phyloP scores from a whole-genome alignment of 139 green algal genomes.

The Diplosphaera chodatii region DNA sequence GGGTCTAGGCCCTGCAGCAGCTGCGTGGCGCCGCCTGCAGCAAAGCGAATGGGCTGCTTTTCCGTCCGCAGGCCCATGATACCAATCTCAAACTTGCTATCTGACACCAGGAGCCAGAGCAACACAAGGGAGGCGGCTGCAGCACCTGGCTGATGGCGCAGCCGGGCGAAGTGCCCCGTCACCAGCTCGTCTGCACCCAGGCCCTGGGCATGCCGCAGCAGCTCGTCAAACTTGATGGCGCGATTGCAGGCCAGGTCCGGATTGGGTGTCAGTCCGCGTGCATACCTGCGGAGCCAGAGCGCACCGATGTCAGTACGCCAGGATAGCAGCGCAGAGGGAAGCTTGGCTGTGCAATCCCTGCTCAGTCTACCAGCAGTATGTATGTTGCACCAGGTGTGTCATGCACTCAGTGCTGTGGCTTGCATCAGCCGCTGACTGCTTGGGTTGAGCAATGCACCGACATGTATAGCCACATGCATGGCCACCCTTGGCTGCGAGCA shows the following conservation, averaged over 20 bases:
- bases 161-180: constrained; percentile 70
- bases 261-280: constrained; percentile 68
- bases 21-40: not conserved
- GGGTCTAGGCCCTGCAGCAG: constrained; percentile 55
- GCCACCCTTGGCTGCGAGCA: no score
- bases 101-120: not conserved
- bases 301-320: no score
- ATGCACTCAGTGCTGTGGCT: no score
- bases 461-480: not conserved
- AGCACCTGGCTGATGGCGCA: constrained; percentile 14
- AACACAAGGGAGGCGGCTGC: not conserved
- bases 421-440: no score
- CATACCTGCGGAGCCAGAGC: constrained; percentile 11
- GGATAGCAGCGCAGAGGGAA: no score
- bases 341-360: no score
- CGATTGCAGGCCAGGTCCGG: constrained; percentile 82
- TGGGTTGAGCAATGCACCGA: no score
- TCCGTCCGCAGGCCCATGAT: no score
- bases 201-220: constrained; percentile 35
- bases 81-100: no score
- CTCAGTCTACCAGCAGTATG: no score
- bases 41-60: no score
- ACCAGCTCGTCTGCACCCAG: constrained; percentile 55
- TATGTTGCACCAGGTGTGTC: no score
- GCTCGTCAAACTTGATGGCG: constrained; percentile 75